A percentile compares a stretch with the other conserved stretches of the same genome.
phyloP scores from a whole-genome alignment of 1,284 basidiomycete species.

The Abortiporus biennis region DNA sequence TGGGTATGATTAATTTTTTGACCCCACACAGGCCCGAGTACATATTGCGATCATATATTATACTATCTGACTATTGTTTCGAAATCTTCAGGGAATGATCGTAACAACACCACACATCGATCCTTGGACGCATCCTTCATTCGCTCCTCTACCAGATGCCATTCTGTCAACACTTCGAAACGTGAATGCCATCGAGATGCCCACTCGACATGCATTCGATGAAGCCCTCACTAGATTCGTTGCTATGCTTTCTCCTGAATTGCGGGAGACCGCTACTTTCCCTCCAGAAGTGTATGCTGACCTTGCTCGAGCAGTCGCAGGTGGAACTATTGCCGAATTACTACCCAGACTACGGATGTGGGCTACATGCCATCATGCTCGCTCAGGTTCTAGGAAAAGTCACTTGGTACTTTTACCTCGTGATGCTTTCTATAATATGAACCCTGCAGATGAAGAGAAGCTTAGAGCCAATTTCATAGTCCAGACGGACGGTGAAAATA shows the following conservation, averaged over 20 bases:
- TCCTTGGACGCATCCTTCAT: constrained; percentile 51
- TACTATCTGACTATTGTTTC: background rate
- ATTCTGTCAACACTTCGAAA: constrained; percentile 41
- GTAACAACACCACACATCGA: constrained; percentile 35
- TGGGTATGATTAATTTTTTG: constrained; percentile 18
- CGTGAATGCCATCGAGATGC: constrained; percentile 54
- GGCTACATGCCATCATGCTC: constrained; percentile 53
- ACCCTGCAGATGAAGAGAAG: constrained; percentile 41
- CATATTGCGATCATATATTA: background rate
- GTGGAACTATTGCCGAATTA: constrained; percentile 28
- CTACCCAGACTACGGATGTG: constrained; percentile 47
- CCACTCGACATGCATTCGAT: constrained; percentile 47
- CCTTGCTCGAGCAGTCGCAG: constrained; percentile 41
- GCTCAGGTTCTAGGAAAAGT: constrained; percentile 51
- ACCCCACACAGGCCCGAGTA: background rate
- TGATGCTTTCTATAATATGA: constrained; percentile 50
- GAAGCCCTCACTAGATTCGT: constrained; percentile 44
- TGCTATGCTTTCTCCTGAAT: constrained; percentile 42
- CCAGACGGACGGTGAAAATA: constrained; percentile 32
- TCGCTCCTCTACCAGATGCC: constrained; percentile 50
- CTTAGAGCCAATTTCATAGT: constrained; percentile 36
- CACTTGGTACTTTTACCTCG: constrained; percentile 53
- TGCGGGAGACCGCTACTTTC: constrained; percentile 57
- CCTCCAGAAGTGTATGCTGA: constrained; percentile 46
- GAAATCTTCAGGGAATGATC: constrained; percentile 28